Evolutionary conservation across 257 asterid genomes (phyloP).

Genomic region (Osmanthus fragrans): DNA sequence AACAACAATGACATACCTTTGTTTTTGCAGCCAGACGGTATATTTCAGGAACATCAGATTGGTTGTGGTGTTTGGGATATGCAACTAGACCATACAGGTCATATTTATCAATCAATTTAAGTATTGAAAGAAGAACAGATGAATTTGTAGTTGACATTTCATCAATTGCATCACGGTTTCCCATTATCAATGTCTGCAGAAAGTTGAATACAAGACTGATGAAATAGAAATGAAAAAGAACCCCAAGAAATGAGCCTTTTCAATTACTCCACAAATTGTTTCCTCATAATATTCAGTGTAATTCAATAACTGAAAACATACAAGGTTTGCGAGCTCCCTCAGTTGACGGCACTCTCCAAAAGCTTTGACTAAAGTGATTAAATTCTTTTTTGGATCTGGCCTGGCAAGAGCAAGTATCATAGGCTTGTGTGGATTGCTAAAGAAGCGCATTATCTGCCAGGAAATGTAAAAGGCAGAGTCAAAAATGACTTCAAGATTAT

Average conservation of each 20-base stretch:
- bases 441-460: conserved; percentile 77
- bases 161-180: conserved; percentile 77
- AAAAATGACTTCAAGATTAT: neutral
- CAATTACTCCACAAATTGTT: conserved; percentile 14
- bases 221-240: conserved; percentile 14
- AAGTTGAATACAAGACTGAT: conserved; percentile 19
- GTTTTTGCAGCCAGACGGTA: conserved; percentile 82
- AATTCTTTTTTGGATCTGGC: conserved; percentile 88
- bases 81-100: conserved; percentile 85
- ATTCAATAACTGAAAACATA: conserved; percentile 33
- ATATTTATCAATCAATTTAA: conserved; percentile 72
- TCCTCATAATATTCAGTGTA: conserved; percentile 10
- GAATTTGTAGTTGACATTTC: conserved; percentile 77
- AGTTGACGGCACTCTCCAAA: conserved; percentile 79
- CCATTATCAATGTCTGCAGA: conserved; percentile 78
- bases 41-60: conserved; percentile 76
- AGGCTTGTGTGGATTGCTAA: conserved; percentile 82
- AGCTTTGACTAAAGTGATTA: conserved; percentile 78
- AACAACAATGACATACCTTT: conserved; percentile 43
- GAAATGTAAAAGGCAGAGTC: neutral
- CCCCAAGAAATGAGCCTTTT: conserved; percentile 6
- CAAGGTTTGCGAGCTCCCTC: conserved; percentile 81
- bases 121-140: conserved; percentile 71
- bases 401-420: conserved; percentile 91
- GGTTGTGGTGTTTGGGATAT: conserved; percentile 83